These are phyloP conservation scores for Omphalotus guepiniiformis DNA, from an alignment of 768 basidiomycete species.

Conservation along the genomic window DNA sequence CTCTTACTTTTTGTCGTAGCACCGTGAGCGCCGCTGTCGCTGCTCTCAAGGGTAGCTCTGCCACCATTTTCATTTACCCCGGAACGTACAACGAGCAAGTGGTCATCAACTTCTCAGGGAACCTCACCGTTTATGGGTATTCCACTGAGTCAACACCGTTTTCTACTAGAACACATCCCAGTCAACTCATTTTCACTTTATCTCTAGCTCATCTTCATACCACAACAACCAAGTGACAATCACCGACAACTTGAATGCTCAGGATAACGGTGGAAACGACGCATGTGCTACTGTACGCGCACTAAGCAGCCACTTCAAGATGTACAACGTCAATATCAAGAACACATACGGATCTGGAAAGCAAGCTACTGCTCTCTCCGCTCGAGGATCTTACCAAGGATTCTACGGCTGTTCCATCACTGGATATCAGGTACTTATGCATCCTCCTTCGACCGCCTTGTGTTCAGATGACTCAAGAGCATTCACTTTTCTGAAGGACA, in stretches of 20 bases:
- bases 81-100: conserved; percentile 27
- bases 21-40: conserved; percentile 22
- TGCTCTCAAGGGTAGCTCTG: conserved; percentile 17
- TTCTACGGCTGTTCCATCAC: conserved; percentile 22
- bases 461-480: no score
- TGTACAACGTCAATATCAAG: conserved; percentile 22
- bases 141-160: conserved; percentile 17
- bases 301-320: conserved; percentile 14
- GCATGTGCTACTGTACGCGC: conserved; percentile 25
- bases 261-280: conserved; percentile 24
- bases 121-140: conserved; percentile 21
- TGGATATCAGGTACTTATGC: conserved; percentile 21
- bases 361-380: conserved; percentile 23
- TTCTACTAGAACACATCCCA: background rate
- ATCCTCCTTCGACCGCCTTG: no score
- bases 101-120: conserved; percentile 14
- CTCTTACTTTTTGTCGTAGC: conserved; percentile 10
- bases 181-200: background rate
- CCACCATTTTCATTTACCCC: conserved; percentile 21
- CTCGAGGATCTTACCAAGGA: conserved; percentile 18
- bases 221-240: conserved; percentile 23
- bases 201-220: conserved; percentile 16
- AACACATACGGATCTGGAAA: conserved; percentile 22
- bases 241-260: conserved; percentile 23
- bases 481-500: conserved; percentile 18